These are phyloP conservation scores for Exophiala alcalophila DNA, from an alignment of 2,329 filamentous ascomycete genomes.

Conservation along the genomic window DNA sequence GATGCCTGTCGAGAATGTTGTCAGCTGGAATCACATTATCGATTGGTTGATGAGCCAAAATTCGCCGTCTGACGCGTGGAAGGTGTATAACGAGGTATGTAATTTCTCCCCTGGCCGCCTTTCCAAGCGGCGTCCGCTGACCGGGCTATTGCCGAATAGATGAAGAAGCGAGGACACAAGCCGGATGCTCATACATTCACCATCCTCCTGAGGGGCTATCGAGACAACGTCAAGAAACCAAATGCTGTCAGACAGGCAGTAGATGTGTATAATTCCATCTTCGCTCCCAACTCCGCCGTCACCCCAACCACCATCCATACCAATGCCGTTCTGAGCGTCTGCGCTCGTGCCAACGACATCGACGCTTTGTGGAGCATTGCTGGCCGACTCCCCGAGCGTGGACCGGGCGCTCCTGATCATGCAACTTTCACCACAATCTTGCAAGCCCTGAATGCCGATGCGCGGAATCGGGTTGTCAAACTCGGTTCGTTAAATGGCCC, in stretches of 20 bases:
- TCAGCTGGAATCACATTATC: conserved; percentile 87
- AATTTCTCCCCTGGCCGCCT: neutral
- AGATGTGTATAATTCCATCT: conserved; percentile 73
- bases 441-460: conserved; percentile 63
- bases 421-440: conserved; percentile 80
- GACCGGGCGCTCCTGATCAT: conserved; percentile 62
- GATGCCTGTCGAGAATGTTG: conserved; percentile 59
- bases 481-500: conserved; percentile 20
- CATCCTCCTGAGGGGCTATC: conserved; percentile 73
- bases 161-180: conserved; percentile 86
- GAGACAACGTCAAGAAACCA: conserved; percentile 55
- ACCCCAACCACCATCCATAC: conserved; percentile 76
- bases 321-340: conserved; percentile 84
- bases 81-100: conserved; percentile 80
- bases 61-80: conserved; percentile 64
- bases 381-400: conserved; percentile 65
- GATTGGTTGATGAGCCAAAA: conserved; percentile 64
- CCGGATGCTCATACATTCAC: conserved; percentile 84
- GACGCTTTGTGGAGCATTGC: conserved; percentile 77
- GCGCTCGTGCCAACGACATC: conserved; percentile 69
- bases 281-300: conserved; percentile 59
- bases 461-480: conserved; percentile 35
- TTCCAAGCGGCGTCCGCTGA: neutral
- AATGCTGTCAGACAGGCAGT: conserved; percentile 66
- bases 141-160: conserved; percentile 52